Base-by-base conservation (phyloP, 2,329 filamentous ascomycete species). In the Herpotrichia juniperi region DNA sequence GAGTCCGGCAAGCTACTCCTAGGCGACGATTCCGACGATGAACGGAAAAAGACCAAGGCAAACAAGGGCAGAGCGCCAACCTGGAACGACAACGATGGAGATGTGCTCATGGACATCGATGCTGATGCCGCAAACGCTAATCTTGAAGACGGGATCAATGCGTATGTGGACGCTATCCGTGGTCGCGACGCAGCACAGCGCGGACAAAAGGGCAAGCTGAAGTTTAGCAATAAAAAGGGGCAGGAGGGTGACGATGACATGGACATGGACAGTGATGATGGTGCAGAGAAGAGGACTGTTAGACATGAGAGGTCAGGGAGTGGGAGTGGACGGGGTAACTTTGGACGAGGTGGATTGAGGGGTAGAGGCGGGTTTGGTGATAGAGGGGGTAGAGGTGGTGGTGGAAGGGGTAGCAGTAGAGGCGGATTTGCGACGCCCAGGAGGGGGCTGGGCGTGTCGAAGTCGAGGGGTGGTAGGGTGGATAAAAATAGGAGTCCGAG, bases 1-100 rank as follows among this genome's bases (percentile, higher is more conserved):
- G 90, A 96, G 12, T 21, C 25, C 69, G 91, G 91, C 56, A 94
- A 93, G 76, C 83, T 96, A 35, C 83, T 96, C 59, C 81, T 96
- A 47, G 88, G 87, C 62, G 79, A 81, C 5, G 74, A 74, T 16
- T 37, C 39, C 2, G 51, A 56, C 11, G 64, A 67, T 62, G 81
- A 83, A 43, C 74, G 74, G 12, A 31, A 16, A 17, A 4, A 11
- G 14, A 46, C 22, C 4, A 69, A 66, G 54, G 65, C 64, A 24
- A 55, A 46, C 12, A 22, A 30, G 16, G 21, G 31, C 53, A 78
- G 81, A 42, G 37, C 58, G 56, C 21, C 44, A 51, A 40, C 30
- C 37, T 79, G 78, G 11, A 66, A 68, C 7, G 72, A 71, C 14
- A 63, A 67, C n/a, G 69, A 74, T 32, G 71, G 71, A 21, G 76